Percentiles rank a stretch among this genome's conserved stretches.
Conservation (phyloP, 1,284 basidiomycete species). For the Trichosporon sp. region DNA sequence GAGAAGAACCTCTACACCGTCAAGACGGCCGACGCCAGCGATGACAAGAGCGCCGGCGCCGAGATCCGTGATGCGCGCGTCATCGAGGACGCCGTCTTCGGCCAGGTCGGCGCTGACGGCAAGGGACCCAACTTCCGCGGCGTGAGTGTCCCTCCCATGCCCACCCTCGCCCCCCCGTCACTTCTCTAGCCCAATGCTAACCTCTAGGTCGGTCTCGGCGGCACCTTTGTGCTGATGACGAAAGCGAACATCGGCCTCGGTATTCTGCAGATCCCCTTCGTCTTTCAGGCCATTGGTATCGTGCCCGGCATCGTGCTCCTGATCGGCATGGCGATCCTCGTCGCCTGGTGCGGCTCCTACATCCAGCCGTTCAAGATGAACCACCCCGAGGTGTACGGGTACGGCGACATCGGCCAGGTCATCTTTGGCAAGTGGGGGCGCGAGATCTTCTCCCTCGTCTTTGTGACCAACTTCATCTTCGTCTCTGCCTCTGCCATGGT, state of each 20-base stretch:
- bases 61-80: not conserved
- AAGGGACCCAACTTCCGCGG: constrained; percentile 43
- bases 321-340: constrained; percentile 41
- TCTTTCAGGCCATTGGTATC: constrained; percentile 41
- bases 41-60: constrained; percentile 27
- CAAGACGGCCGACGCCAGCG: constrained; percentile 22
- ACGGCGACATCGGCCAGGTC: constrained; percentile 40
- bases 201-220: constrained; percentile 28
- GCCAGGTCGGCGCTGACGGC: constrained; percentile 31
- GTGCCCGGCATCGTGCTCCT: constrained; percentile 47
- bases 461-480: constrained; percentile 36
- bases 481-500: constrained; percentile 40
- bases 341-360: constrained; percentile 36
- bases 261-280: constrained; percentile 44
- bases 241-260: constrained; percentile 48
- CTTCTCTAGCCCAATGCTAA: not conserved
- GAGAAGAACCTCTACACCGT: constrained; percentile 1
- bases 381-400: constrained; percentile 37
- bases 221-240: constrained; percentile 39
- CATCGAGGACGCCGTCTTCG: constrained; percentile 41
- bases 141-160: constrained; percentile 25
- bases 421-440: constrained; percentile 35
- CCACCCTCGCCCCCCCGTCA: not conserved
- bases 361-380: constrained; percentile 37
- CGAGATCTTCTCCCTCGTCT: constrained; percentile 25